Base-by-base conservation (phyloP, 306 rosid species). In the Ammopiptanthus mongolicus region DNA sequence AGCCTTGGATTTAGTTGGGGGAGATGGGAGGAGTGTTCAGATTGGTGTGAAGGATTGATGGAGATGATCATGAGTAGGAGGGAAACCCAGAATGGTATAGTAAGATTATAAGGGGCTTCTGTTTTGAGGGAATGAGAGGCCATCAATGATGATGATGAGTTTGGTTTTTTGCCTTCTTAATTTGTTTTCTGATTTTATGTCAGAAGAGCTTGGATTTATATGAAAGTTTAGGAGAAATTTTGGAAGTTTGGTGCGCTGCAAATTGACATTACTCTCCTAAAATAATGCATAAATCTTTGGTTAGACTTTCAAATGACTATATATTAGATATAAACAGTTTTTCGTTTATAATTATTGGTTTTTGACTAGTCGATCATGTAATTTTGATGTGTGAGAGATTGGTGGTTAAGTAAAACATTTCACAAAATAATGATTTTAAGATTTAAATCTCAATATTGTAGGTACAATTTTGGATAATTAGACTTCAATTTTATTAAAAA, bases 1-100 rank as follows among this genome's bases (percentile, higher is more conserved):
- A 94, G 97, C 23, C 91, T 86, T 3, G 96, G 95, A 15, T 90
- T 94, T 22, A 78, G 34, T 22, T 57, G 21, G 0, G 86, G 77
- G 5, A 81, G 86, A 11, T 79, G 77, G 18, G 71, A 29, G 4
- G 9, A 2, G 74, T 50, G 3, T 76, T 71, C 34, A 5, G 75
- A 28, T 80, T 88, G 92, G 71, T 84, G 79, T 11, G 91, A 88
- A 21, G 91, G 96, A 11, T 84, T 77, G 36, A 84, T 60, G 61
- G 70, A 70, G 79, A 82, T 52, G 42, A 87, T 39, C 31, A 71
- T 39, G 33, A 73, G 7, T 0, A 73, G 9, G 56, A 86, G 12
- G 41, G 10, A 3, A 33, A 63, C 17, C 11, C 10, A 21, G 22
- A 66, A 65, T 57, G 68, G 22, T 68, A 64, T 31, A 14, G 10